A percentile compares a stretch with the other conserved stretches of the same genome.
Evolutionary conservation across 345 rosid genomes (phyloP).

Genomic region (Salix purpurea): DNA sequence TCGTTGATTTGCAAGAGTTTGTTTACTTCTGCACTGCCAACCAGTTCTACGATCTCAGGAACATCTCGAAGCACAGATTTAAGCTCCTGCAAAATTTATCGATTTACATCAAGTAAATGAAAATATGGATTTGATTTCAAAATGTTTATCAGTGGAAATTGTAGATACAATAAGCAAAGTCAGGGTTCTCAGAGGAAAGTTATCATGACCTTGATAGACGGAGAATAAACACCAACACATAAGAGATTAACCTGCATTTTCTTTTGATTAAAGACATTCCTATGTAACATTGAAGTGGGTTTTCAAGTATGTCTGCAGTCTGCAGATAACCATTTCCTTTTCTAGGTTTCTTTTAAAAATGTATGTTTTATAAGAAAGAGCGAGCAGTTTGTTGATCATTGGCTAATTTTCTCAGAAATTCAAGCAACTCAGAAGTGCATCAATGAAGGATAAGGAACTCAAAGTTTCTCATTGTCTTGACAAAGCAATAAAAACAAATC

Average conservation of each 20-base stretch:
- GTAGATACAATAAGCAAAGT: not conserved
- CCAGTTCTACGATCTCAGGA: slow-evolving; percentile 80
- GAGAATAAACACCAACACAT: not conserved
- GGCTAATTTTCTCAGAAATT: slow-evolving; percentile 1
- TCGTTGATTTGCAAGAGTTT: slow-evolving; percentile 42
- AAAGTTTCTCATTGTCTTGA: not conserved
- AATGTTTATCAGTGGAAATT: not conserved
- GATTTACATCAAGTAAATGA: slow-evolving; percentile 6
- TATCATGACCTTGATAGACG: not conserved
- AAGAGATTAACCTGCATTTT: not conserved
- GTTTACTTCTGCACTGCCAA: slow-evolving; percentile 55
- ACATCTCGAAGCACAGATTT: slow-evolving; percentile 61
- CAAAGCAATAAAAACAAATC: not conserved
- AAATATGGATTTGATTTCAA: not conserved
- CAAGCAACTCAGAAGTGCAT: not conserved
- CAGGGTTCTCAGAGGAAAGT: not conserved
- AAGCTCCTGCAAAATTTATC: slow-evolving; percentile 60
- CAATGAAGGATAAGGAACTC: not conserved
- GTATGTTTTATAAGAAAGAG: not conserved
- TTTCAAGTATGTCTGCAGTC: not conserved
- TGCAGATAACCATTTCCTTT: not conserved
- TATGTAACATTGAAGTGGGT: not conserved
- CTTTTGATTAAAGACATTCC: not conserved
- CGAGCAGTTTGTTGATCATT: not conserved
- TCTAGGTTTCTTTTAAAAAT: not conserved